Evolutionary conservation across 1,139 yeast species (phyloP).

Genomic region (Nakaseomyces delphensis): DNA sequence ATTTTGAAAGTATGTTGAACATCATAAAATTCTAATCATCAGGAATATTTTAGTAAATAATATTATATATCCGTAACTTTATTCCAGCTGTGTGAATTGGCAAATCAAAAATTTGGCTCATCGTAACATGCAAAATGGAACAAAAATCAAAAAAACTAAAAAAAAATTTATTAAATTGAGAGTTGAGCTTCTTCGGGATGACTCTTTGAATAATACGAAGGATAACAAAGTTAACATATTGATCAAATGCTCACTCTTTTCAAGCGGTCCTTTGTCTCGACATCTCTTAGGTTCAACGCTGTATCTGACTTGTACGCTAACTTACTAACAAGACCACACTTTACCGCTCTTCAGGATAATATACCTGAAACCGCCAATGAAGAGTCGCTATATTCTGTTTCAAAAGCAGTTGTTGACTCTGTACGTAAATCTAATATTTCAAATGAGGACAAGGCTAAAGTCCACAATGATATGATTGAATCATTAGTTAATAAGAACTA

Average conservation of each 20-base stretch:
- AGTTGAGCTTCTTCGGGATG: background rate
- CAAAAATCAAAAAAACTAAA: too few species aligned
- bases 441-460: conserved; percentile 12
- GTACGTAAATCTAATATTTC: conserved; percentile 10
- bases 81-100: too few species aligned
- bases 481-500: conserved; percentile 22
- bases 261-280: background rate
- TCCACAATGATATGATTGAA: conserved; percentile 26
- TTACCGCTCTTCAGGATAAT: background rate
- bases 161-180: background rate
- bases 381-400: conserved; percentile 17
- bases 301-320: conserved; percentile 2
- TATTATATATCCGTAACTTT: too few species aligned
- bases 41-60: too few species aligned
- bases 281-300: background rate
- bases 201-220: background rate
- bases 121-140: background rate
- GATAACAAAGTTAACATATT: too few species aligned
- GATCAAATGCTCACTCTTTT: background rate
- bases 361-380: background rate
- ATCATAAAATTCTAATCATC: too few species aligned
- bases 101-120: too few species aligned
- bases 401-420: conserved; percentile 13
- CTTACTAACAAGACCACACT: conserved; percentile 1
- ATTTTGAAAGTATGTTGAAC: too few species aligned